Conservation (phyloP, 78 protist genomes). For the Dictyostelium capitatum region DNA sequence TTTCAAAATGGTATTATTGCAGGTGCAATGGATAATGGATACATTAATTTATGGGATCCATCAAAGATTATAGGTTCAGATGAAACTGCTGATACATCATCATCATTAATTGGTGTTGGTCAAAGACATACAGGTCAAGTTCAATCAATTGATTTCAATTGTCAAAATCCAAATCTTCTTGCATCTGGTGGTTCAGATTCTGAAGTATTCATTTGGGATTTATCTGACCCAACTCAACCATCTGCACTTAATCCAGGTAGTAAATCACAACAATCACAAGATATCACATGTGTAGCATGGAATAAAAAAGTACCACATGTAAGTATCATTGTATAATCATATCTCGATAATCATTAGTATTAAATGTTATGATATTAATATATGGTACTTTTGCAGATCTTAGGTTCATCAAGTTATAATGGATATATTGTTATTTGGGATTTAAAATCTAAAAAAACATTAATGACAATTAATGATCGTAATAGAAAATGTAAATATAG, state of each 20-base stretch:
- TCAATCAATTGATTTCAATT: slow-evolving; percentile 89
- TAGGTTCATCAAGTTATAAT: slow-evolving; percentile 88
- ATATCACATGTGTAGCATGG: slow-evolving; percentile 94
- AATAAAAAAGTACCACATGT: slow-evolving; percentile 91
- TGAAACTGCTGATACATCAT: slow-evolving; percentile 15
- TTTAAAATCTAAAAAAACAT: slow-evolving; percentile 82
- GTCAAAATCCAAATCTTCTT: slow-evolving; percentile 78
- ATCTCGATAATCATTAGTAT: neutral
- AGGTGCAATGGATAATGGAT: slow-evolving; percentile 90
- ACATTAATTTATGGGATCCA: slow-evolving; percentile 87
- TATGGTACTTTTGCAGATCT: slow-evolving; percentile 52
- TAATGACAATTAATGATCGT: slow-evolving; percentile 81
- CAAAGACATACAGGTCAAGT: slow-evolving; percentile 88
- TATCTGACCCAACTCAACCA: slow-evolving; percentile 83
- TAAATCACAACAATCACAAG: slow-evolving; percentile 41
- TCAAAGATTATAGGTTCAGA: slow-evolving; percentile 51
- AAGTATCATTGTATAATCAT: no score
- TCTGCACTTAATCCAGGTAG: slow-evolving; percentile 72
- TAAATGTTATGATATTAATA: no score
- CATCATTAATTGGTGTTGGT: slow-evolving; percentile 69
- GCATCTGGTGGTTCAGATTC: slow-evolving; percentile 93
- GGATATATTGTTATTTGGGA: slow-evolving; percentile 94
- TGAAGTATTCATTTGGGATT: slow-evolving; percentile 88
- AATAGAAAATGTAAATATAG: slow-evolving; percentile 42
- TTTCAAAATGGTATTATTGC: slow-evolving; percentile 77